A percentile compares a stretch with the other conserved stretches of the same genome.
Evolutionary conservation across 1,284 basidiomycete genomes (phyloP).

Genomic region (Hortiboletus rubellus): DNA sequence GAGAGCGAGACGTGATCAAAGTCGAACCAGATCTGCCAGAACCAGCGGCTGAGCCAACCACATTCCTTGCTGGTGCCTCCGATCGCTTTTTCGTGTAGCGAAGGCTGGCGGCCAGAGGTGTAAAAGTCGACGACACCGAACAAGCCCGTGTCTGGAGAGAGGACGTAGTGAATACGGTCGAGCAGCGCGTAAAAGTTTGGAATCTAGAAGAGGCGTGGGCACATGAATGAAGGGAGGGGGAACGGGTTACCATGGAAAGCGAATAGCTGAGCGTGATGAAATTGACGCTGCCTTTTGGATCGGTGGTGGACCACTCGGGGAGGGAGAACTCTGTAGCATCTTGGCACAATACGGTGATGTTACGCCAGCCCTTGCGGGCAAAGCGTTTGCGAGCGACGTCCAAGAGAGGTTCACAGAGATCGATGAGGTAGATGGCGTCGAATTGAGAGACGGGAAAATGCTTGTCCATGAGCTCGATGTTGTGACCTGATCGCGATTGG

Average conservation of each 20-base stretch:
- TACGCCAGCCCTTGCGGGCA: slow-evolving; percentile 68
- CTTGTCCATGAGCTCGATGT: slow-evolving; percentile 81
- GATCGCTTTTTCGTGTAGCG: slow-evolving; percentile 63
- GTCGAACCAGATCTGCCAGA: slow-evolving; percentile 84
- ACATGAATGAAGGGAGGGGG: neutral
- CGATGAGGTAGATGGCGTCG: slow-evolving; percentile 74
- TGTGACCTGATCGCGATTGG: slow-evolving; percentile 52
- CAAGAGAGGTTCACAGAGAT: slow-evolving; percentile 75
- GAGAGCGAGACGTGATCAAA: slow-evolving; percentile 77
- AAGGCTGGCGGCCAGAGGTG: slow-evolving; percentile 61
- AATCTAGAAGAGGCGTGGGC: slow-evolving; percentile 44
- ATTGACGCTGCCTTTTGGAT: slow-evolving; percentile 56
- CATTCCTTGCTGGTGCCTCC: slow-evolving; percentile 71
- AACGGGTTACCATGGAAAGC: slow-evolving; percentile 59
- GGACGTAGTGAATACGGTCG: slow-evolving; percentile 70
- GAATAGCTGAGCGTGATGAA: slow-evolving; percentile 75
- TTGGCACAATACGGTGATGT: slow-evolving; percentile 74
- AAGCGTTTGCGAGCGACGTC: slow-evolving; percentile 73
- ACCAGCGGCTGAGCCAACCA: slow-evolving; percentile 75
- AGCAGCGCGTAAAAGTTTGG: slow-evolving; percentile 70
- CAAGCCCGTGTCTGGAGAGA: slow-evolving; percentile 66
- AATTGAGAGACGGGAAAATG: slow-evolving; percentile 65
- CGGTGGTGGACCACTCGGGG: slow-evolving; percentile 55
- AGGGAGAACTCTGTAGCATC: slow-evolving; percentile 73
- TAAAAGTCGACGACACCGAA: slow-evolving; percentile 82